Percentiles rank a stretch among this genome's conserved stretches.
These are phyloP conservation scores for Metarhizium humberi DNA, from an alignment of 2,329 filamentous ascomycete species.

Conservation along the genomic window DNA sequence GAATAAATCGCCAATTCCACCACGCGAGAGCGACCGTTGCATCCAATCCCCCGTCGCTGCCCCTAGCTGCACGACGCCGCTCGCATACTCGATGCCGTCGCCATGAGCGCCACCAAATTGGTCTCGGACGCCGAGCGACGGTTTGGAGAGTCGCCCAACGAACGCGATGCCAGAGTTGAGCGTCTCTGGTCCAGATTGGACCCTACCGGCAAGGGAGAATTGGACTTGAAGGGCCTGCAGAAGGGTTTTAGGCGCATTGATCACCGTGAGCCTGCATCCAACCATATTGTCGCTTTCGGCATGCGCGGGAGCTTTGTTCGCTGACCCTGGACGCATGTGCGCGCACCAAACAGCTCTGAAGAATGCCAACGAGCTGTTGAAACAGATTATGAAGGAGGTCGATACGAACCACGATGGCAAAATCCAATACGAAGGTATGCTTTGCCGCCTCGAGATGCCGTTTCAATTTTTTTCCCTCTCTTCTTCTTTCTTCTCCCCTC, in stretches of 20 bases:
- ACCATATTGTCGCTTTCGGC: not conserved
- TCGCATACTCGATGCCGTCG: slow-evolving; percentile 17
- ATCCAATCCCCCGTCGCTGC: slow-evolving; percentile 6
- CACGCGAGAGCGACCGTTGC: slow-evolving; percentile 8
- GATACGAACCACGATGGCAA: slow-evolving; percentile 81
- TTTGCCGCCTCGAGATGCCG: not conserved
- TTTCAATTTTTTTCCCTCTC: not conserved
- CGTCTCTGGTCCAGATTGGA: slow-evolving; percentile 79
- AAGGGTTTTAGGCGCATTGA: slow-evolving; percentile 81
- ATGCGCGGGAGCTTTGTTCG: not conserved
- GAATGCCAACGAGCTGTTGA: slow-evolving; percentile 80
- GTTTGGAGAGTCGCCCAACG: slow-evolving; percentile 66
- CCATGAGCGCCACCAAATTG: slow-evolving; percentile 36
- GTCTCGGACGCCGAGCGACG: slow-evolving; percentile 48
- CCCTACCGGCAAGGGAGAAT: slow-evolving; percentile 62
- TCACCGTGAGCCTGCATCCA: slow-evolving; percentile 58
- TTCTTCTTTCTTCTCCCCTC: not conserved
- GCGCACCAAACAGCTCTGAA: slow-evolving; percentile 52
- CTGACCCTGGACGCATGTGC: not conserved
- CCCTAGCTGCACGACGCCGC: slow-evolving; percentile 18
- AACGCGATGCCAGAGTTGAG: slow-evolving; percentile 73
- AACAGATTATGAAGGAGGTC: slow-evolving; percentile 70
- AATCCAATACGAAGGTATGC: slow-evolving; percentile 81
- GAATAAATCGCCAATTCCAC: slow-evolving; percentile 3
- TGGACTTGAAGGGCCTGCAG: slow-evolving; percentile 78